Evolutionary conservation across 2,329 filamentous ascomycete species (phyloP), one percentile per base, ranked within the genome.

Genomic region (Dryadomyces quercus-mongolicae): DNA sequence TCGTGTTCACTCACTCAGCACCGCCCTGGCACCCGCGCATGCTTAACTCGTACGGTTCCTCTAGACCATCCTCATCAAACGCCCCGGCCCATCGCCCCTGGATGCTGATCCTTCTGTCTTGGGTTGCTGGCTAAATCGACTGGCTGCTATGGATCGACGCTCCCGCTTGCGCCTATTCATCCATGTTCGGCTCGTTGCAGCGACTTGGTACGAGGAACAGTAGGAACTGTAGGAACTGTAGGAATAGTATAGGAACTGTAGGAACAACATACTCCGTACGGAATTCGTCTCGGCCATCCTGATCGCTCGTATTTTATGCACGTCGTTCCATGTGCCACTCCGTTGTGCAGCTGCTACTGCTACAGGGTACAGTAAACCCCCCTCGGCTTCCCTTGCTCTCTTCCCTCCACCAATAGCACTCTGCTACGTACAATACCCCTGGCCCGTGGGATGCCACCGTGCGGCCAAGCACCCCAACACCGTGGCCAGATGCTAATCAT

Each of bases 131-230:
- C 25, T 8, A 8, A 54, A 57, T 55, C 51, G 51, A 57, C 53
- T 58, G 57, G 54, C 57, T 52, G 53, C 21, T 46, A 38, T 52
- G 46, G 57, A 53, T 54, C 53, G 54, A 50, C 54, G 21, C 31
- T 49, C n/a, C 47, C 56, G 46, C 54, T 55, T 52, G 55, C 53
- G 57, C 55, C 49, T 50, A 50, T 31, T 31, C 25, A 49, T 49
- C 47, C 47, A 49, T 38, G 47, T 15, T 31, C 25, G 25, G 25
- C 25, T 31, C 8, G 25, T 8, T 31, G 25, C 25, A 31, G 25
- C 25, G 8, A n/a, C n/a, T n/a, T n/a, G n/a, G n/a, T n/a, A n/a
- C n/a, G n/a, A n/a, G n/a, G n/a, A n/a, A n/a, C n/a, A n/a, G n/a
- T n/a, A n/a, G n/a, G n/a, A n/a, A n/a, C n/a, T n/a, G n/a, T n/a